phyloP scores from a whole-genome alignment of 164 flowering plant species.

The Magnolia kwangsiensis region DNA sequence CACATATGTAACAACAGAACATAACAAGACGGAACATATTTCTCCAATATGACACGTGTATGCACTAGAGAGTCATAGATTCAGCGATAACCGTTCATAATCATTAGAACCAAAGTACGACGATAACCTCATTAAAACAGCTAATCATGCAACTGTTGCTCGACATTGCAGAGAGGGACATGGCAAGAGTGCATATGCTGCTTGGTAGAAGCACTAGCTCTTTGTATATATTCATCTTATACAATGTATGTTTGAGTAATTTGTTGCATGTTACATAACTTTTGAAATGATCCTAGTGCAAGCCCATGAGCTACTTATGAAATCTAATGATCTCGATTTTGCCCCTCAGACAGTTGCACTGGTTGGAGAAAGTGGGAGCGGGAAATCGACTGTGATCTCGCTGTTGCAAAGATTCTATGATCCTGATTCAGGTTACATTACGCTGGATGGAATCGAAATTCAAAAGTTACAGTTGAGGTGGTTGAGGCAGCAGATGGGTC shows the following conservation, averaged over 20 bases:
- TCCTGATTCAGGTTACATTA: conserved; percentile 40
- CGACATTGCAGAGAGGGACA: no score
- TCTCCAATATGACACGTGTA: no score
- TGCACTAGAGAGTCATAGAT: no score
- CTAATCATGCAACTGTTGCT: no score
- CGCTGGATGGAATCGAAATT: conserved; percentile 37
- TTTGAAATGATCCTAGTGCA: not conserved
- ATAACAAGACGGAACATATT: no score
- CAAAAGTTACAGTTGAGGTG: conserved; percentile 34
- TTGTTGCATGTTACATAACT: not conserved
- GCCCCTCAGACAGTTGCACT: conserved; percentile 37
- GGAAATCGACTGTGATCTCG: conserved; percentile 40
- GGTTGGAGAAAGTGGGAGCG: conserved; percentile 52
- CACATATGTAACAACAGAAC: no score
- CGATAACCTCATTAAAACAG: no score
- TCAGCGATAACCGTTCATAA: no score
- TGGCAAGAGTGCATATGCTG: no score
- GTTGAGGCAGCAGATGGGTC: conserved; percentile 48
- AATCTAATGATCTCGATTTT: not conserved
- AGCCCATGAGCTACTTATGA: not conserved
- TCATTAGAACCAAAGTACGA: no score
- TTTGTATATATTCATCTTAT: no score
- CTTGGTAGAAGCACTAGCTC: no score
- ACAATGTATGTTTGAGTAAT: not conserved
- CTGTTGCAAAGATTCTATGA: conserved; percentile 45